Conservation (phyloP, 208 protist genomes). For the Acanthamoeba pearcei region DNA sequence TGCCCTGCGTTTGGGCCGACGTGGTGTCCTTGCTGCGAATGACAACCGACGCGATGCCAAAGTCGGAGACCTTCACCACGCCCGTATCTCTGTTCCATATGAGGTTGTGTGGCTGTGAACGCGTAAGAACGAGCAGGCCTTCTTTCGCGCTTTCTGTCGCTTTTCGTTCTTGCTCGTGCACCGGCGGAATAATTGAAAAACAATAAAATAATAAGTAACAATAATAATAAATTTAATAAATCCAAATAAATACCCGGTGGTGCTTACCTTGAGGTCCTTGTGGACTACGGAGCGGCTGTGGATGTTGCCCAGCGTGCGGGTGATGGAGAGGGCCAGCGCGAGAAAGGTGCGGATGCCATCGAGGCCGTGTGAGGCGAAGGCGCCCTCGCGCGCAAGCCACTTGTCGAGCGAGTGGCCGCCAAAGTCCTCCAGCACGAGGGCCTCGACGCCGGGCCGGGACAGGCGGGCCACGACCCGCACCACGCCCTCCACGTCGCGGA, state of each 20-base stretch:
- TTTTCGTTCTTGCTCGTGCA: too few relatives aligned
- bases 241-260: neutral
- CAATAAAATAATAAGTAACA: neutral
- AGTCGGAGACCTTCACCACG: slow-evolving; percentile 33
- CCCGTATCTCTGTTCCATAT: slow-evolving; percentile 15
- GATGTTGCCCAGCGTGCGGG: neutral
- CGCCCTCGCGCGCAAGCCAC: slow-evolving; percentile 20
- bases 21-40: neutral
- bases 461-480: neutral
- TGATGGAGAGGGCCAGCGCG: neutral
- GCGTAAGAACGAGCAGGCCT: too few relatives aligned
- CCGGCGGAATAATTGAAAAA: neutral
- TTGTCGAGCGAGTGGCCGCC: slow-evolving; percentile 34
- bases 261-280: slow-evolving; percentile 42
- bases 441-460: slow-evolving; percentile 5
- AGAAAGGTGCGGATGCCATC: too few relatives aligned
- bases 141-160: too few relatives aligned
- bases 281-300: slow-evolving; percentile 44
- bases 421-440: slow-evolving; percentile 67
- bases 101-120: neutral
- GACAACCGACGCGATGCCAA: neutral
- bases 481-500: neutral
- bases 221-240: neutral
- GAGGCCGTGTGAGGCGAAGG: neutral
- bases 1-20: neutral